Base-by-base conservation (phyloP, 2,329 filamentous ascomycete genomes). In the Epichloe amarillans region DNA sequence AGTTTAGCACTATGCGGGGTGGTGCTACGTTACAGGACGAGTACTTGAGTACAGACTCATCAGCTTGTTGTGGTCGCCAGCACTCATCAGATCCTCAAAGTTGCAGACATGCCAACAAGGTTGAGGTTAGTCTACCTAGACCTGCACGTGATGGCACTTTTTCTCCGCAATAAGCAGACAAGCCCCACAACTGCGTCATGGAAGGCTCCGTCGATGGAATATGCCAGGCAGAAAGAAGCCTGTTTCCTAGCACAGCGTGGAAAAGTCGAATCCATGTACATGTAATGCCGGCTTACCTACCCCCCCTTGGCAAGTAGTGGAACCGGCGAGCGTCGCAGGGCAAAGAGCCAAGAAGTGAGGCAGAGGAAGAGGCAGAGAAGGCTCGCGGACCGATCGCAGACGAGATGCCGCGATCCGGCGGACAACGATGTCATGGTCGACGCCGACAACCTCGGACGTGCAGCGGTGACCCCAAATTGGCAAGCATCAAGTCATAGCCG, bases 351-450 rank as follows among this genome's bases (percentile, higher is more conserved):
- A 44, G 40, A 47, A 39, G 46, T n/a, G 21, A 12, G 35, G 26
- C 33, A 15, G 15, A 15, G 14, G 7, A 47, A 23, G 23, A 17
- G 15, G 47, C 39, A 26, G 21, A 19, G 47, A n/a, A 26, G 46
- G 33, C 47, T 36, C 26, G 47, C 23, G 38, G 39, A 42, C 47
- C 47, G 47, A 49, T 49, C 47, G 39, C 23, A 49, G 39, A n/a
- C 17, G 17, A 46, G 39, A 39, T 49, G 47, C 47, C 47, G 47
- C 39, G 30, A 42, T 39, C 37, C 46, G 39, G 47, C 46, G 39
- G 47, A 30, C 30, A 23, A 50, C 48, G 35, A 50, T 50, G 48
- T 50, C 48, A 50, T 40, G 21, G 11, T 17, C 17, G 17, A 15
- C 33, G 33, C 30, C 40, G 40, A 26, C 17, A 38, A n/a, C 37